Evolutionary conservation across 108 stramenopile species (phyloP), one percentile per base, ranked within the genome.

Genomic region (Thalassiosira profunda): DNA sequence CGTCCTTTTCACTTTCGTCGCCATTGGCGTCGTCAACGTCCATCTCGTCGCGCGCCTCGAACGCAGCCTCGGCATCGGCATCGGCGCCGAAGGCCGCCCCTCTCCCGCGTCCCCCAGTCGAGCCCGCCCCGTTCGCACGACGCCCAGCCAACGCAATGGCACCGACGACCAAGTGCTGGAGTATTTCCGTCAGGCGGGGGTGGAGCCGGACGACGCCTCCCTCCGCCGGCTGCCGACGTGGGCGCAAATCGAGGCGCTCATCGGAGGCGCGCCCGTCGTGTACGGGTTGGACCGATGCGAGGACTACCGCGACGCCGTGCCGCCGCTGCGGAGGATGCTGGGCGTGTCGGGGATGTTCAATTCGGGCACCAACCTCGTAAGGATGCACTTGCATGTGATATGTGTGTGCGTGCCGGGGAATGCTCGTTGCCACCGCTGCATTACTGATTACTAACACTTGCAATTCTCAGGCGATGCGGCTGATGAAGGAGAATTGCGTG

Each of bases 281-380:
- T 15, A 76, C 3, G 82, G 82, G 37, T 58, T 91, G 45, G 85
- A 91, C 9, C 51, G 49, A 12, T 88, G 84, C 58, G 48, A 66
- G 21, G 47, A 26, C 3, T 92, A 69, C 60, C 78, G 74, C 24
- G 42, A 76, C 6, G 72, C 23, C 4, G 74, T 87, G 9, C 80
- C 82, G 21, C 73, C 79, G 2, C 38, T 85, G 46, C 58, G 81
- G 42, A 67, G 88, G 24, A 86, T 88, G 82, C 36, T 94, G 38
- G 92, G 88, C 26, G 31, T 67, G 1, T 77, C 86, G 7, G 92
- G 92, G 4, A 86, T 91, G 82, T 94, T 94, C 69, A 87, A 86
- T 49, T 87, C 80, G 43, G 92, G 89, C 21, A 94, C 92, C 1
- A 94, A 94, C 76, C 72, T 94, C 3, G 76, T 93, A 31, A 85